Base-by-base conservation (phyloP, 2,329 filamentous ascomycete species). In the Phaeosphaeriaceae sp. region DNA sequence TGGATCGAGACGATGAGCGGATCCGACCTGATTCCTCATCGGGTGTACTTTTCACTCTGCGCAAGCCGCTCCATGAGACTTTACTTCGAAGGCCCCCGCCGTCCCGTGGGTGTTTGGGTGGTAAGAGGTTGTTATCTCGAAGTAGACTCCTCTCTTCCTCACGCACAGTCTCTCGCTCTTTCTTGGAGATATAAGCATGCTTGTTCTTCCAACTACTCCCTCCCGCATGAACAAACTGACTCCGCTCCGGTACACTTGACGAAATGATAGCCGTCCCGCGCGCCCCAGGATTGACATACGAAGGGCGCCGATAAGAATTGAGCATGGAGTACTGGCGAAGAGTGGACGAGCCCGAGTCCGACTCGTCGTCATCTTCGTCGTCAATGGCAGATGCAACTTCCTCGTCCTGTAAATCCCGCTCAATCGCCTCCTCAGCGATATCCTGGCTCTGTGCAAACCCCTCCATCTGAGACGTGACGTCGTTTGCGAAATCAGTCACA, bases 241-340 rank as follows among this genome's bases (percentile, higher is more conserved):
- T 60, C 2, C 68, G 76, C 13, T 82, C 81, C 74, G 53, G 80
- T 75, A 73, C 79, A 61, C 76, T 79, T 27, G 88, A 76, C 83
- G 90, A 58, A 83, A 87, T 86, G 24, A 91, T 85, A 57, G 96
- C 83, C 4, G 89, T 86, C 3, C 90, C 89, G 53, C 92, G 84
- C 1, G 88, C 85, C 22, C 89, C 89, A 13, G 89, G 90, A 27
- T 89, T 88, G 45, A 95, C 88, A 71, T 89, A 90, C 65, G 88
- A 91, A 1, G 92, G 91, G 47, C 92, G 86, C 54, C 91, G 87
- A 79, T 95, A 97, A 31, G 86, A 86, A 36, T 85, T 84, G 19
- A 83, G 82, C 79, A 90, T 83, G 17, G 86, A 75, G 56, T 69
- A 76, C 48, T 80, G 77, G 63, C 79, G 78, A 53, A 81, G 67